Conservation (phyloP, 1,139 yeast genomes). For the Magnusiomyces tetraspermus region DNA sequence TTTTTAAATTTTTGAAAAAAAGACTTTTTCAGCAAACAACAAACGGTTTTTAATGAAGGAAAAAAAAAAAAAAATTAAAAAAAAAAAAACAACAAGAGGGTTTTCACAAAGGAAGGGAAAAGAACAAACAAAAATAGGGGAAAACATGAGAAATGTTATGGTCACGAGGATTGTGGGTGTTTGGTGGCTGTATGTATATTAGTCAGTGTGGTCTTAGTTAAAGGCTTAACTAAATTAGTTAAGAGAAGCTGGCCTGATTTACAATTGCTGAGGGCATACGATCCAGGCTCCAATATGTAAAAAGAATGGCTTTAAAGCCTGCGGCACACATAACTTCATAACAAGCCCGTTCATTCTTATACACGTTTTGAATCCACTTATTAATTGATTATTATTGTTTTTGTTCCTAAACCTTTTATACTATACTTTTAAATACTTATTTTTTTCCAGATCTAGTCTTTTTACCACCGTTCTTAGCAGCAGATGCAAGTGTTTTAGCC, state of each 20-base stretch:
- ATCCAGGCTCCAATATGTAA: neutral
- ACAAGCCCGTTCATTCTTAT: neutral
- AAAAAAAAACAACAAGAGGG: constrained; percentile 1
- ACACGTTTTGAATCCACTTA: neutral
- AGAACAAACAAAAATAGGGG: constrained; percentile 5
- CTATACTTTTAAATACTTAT: neutral
- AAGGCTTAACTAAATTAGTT: too few species aligned
- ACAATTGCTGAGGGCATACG: neutral
- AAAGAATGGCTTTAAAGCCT: neutral
- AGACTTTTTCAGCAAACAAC: too few species aligned
- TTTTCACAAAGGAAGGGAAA: too few species aligned
- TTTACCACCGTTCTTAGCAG: neutral
- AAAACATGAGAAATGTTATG: neutral
- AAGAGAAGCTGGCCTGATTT: neutral
- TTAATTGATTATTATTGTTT: neutral
- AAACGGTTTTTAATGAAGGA: too few species aligned
- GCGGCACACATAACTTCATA: neutral
- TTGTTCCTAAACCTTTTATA: neutral
- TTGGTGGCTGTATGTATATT: neutral
- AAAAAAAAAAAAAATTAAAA: constrained; percentile 4
- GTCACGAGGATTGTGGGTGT: neutral
- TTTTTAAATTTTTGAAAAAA: too few species aligned
- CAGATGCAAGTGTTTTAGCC: neutral
- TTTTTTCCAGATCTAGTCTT: neutral
- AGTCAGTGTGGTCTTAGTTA: neutral